Conservation (phyloP, 140 eudicot genomes). For the Oenanthe javanica region DNA sequence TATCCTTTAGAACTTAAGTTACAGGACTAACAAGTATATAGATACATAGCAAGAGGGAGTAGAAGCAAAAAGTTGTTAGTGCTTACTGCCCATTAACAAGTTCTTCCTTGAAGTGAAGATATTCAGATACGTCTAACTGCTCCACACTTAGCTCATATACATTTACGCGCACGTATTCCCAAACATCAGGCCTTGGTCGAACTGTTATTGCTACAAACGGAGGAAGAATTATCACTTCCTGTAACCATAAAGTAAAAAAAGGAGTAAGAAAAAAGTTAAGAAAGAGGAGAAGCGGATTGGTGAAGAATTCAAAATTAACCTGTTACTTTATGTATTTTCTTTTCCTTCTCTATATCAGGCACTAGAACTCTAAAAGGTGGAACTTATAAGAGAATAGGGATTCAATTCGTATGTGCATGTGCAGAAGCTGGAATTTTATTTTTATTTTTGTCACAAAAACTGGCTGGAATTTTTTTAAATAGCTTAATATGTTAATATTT, state of each 20-base stretch:
- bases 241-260: slow-evolving; percentile 3
- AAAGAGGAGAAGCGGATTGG: slow-evolving; percentile 14
- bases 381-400: neutral
- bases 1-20: neutral
- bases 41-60: neutral
- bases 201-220: slow-evolving; percentile 93
- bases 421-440: neutral
- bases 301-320: neutral
- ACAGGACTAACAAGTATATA: neutral
- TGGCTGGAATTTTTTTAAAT: neutral
- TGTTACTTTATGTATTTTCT: slow-evolving; percentile 47
- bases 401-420: neutral
- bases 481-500: neutral
- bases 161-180: slow-evolving; percentile 93
- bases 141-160: slow-evolving; percentile 81
- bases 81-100: slow-evolving; percentile 74
- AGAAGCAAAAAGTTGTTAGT: slow-evolving; percentile 31
- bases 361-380: neutral
- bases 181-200: slow-evolving; percentile 98
- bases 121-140: slow-evolving; percentile 69
- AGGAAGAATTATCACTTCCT: slow-evolving; percentile 94
- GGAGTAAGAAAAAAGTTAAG: neutral
- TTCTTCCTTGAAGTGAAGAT: slow-evolving; percentile 83
- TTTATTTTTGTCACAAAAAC: too few species aligned
- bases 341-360: slow-evolving; percentile 36